phyloP scores from a whole-genome alignment of 306 rosid species.

The Cicer arietinum region DNA sequence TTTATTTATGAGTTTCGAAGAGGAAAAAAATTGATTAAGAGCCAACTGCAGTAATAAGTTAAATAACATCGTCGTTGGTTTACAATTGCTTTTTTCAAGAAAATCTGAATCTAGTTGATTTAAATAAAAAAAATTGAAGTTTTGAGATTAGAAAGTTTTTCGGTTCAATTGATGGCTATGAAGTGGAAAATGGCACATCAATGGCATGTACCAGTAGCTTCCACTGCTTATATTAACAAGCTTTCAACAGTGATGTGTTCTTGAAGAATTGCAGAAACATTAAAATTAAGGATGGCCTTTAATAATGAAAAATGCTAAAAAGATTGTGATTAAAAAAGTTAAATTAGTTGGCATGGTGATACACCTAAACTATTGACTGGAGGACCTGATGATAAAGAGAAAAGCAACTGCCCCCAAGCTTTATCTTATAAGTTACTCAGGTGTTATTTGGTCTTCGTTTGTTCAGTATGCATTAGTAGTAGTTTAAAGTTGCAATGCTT shows the following conservation, averaged over 20 bases:
- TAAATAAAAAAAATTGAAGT: no score
- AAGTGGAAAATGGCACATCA: neutral
- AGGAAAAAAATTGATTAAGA: neutral
- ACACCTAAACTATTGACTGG: neutral
- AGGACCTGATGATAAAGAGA: conserved; percentile 3
- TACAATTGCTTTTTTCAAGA: neutral
- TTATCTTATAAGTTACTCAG: neutral
- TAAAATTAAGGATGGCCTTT: conserved; percentile 11
- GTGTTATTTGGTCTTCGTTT: neutral
- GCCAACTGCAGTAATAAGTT: conserved; percentile 11
- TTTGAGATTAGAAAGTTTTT: neutral
- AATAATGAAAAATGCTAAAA: conserved; percentile 10
- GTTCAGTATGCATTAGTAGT: neutral
- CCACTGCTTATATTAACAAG: neutral
- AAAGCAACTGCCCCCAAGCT: neutral
- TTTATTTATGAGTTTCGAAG: conserved; percentile 11
- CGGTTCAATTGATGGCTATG: conserved; percentile 16
- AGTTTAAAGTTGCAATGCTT: neutral
- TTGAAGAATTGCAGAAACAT: conserved; percentile 21
- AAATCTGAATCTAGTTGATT: neutral
- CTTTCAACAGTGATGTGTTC: conserved; percentile 8
- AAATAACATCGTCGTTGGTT: neutral
- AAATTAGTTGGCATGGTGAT: neutral
- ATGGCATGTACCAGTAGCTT: neutral
- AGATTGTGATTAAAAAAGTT: neutral